Evolutionary conservation across 768 basidiomycete species (phyloP), one percentile per base, ranked within the genome.

Genomic region (Agaricus sinodeliciosus): DNA sequence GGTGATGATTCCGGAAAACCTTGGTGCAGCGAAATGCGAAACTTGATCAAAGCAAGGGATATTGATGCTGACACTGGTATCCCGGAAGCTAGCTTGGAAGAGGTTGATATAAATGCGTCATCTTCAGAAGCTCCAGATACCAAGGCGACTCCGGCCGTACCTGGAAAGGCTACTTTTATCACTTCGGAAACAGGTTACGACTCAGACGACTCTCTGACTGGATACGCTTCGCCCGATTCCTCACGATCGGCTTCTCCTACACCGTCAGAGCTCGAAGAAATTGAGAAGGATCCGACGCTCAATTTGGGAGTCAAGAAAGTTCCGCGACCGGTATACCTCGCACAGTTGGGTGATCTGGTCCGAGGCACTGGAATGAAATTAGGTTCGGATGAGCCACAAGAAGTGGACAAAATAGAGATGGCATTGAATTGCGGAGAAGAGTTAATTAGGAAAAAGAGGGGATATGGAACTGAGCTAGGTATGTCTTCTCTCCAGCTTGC

Each of bases 401-500:
- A 89, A 55, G 88, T 85, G 0, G 85, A 91, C 51, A 81, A 76
- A 60, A 70, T 92, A 8, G 89, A 94, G 62, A 80, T 94, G 70
- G 94, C 83, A 2, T 69, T 99, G 26, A 76, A 78, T 50, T 76
- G 76, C 57, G 95, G 87, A 0, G 94, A 94, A 62, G 83, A 81
- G 56, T 69, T 99, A 39, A 87, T 99, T 22, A 71, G 94, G 44
- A 81, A 82, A 60, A 99, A 96, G 69, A 74, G 76, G 34, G 78
- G 74, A 11, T 98, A 85, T 67, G 96, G 96, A 12, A 83, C 81
- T 0, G 96, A 99, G 63, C 76, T 99, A 13, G 84, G 95, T 94
- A 59, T 51, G 83, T 72, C 28, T 1, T 46, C 22, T 45, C 31
- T 28, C 48, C 13, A 35, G 43, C 47, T 28, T 11, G 1, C 19